These are phyloP conservation scores for Chaetomiaceae sp. DNA, from an alignment of 2,329 filamentous ascomycete species.

Conservation along the genomic window DNA sequence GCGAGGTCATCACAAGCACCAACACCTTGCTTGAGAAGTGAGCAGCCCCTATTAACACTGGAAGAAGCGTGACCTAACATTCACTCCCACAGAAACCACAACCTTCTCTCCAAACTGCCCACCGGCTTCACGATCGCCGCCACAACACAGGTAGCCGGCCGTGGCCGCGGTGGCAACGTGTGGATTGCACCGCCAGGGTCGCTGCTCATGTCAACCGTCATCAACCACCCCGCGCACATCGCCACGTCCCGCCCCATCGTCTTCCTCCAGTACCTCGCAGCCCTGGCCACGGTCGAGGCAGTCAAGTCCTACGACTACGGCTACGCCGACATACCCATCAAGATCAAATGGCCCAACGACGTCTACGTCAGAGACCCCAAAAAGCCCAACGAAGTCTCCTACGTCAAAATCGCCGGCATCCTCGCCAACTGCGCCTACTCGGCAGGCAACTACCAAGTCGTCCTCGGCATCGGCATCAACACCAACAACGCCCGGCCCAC, in stretches of 20 bases:
- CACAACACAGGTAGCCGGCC: constrained; percentile 80
- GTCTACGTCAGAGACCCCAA: constrained; percentile 70
- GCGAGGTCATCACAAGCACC: constrained; percentile 88
- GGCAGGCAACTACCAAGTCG: constrained; percentile 71
- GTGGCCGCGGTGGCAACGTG: constrained; percentile 85
- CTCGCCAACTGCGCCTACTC: constrained; percentile 84
- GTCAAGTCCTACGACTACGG: constrained; percentile 72
- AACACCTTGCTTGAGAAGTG: constrained; percentile 90
- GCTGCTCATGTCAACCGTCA: constrained; percentile 81
- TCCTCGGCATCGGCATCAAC: constrained; percentile 85
- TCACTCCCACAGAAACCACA: constrained; percentile 60
- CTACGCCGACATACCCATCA: constrained; percentile 72
- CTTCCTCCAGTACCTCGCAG: constrained; percentile 90
- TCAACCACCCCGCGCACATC: constrained; percentile 75
- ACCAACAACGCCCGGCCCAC: constrained; percentile 79
- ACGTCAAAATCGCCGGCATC: constrained; percentile 91
- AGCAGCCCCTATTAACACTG: constrained; percentile 14
- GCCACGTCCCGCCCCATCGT: constrained; percentile 72
- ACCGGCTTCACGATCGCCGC: constrained; percentile 84
- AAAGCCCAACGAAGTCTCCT: constrained; percentile 44
- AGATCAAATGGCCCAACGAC: constrained; percentile 97
- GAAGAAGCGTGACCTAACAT: neutral
- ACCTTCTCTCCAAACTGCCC: constrained; percentile 69
- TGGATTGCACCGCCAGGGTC: constrained; percentile 89
- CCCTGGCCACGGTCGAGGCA: constrained; percentile 79